Evolutionary conservation across 1,139 yeast species (phyloP).

Genomic region (Yamadazyma triangularis): DNA sequence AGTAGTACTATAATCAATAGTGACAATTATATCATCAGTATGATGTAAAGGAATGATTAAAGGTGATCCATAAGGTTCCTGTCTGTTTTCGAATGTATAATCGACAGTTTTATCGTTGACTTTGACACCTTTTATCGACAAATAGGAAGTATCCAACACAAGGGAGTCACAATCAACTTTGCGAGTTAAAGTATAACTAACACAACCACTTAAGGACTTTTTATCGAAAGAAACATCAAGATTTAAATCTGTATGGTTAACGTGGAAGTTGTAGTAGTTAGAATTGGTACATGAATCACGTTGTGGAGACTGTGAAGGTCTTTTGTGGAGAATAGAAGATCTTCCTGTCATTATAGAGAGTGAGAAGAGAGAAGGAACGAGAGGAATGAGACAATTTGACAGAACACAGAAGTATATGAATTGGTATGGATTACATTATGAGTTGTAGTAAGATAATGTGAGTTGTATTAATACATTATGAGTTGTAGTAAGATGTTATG

Average conservation of each 20-base stretch:
- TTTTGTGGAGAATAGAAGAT: constrained; percentile 3
- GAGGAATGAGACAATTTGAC: no score
- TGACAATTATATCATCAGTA: constrained; percentile 7
- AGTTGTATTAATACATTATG: no score
- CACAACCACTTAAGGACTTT: constrained; percentile 25
- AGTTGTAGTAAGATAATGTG: no score
- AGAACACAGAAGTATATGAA: no score
- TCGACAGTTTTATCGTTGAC: constrained; percentile 18
- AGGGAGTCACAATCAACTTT: constrained; percentile 3
- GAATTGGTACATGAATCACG: constrained; percentile 73
- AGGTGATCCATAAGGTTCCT: constrained; percentile 31
- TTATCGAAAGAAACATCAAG: constrained; percentile 26
- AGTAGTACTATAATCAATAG: constrained; percentile 28
- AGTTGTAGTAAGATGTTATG: no score
- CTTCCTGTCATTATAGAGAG: constrained; percentile 12
- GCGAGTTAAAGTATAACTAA: constrained; percentile 17
- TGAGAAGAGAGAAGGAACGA: no score
- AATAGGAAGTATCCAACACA: constrained; percentile 29
- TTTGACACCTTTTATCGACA: constrained; percentile 17
- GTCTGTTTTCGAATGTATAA: constrained; percentile 16
- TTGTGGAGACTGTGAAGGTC: constrained; percentile 6
- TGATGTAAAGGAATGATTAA: constrained; percentile 17
- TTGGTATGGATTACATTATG: no score
- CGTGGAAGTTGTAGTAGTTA: constrained; percentile 54
- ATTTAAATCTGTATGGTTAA: constrained; percentile 28